Base-by-base conservation (phyloP, 257 asterid species). In the Oldenlandia corymbosa region DNA sequence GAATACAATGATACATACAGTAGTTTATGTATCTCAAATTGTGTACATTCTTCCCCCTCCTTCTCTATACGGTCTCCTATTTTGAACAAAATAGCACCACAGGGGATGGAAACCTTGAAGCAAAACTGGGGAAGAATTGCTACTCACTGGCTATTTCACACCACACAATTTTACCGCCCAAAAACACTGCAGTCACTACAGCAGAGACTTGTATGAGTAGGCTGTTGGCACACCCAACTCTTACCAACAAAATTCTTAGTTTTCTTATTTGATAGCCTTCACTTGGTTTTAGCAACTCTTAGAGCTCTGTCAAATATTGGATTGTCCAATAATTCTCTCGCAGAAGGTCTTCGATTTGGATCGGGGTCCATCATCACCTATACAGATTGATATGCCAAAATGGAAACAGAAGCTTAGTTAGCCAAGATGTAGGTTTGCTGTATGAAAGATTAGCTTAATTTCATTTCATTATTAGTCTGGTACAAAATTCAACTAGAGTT, bases 331-430 rank as follows among this genome's bases (percentile, higher is more conserved):
- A 92, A 66, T 50, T 84, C 87, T 62, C 71, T 74, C 14, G 98
- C 91, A 61, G 97, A 82, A 64, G 98, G 98, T 64, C 98, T 75
- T 51, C 83, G 76, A 46, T 50, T 69, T 59, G 97, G 98, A 78
- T 87, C 78, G 49, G 87, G 88, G 67, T 92, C 95, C 97, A 89
- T 79, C 98, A 89, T 88, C 43, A 77, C 79, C 98, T 92, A 74
- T 66, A 63, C 34, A 11, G 49, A 48, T 57, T 53, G 4, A 60
- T 14, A 70, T 65, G 58, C 46, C 52, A 73, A 43, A 11, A 49
- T 32, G 21, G 42, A 60, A 59, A 54, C 43, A 46, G 67, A 30
- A 75, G 73, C 45, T 66, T 20, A 27, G 52, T 54, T 34, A 32
- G 52, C 17, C 31, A 50, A 31, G 37, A 28, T 67, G 30, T 12